Evolutionary conservation across 2,329 filamentous ascomycete species (phyloP).

Genomic region (Alternaria panax): DNA sequence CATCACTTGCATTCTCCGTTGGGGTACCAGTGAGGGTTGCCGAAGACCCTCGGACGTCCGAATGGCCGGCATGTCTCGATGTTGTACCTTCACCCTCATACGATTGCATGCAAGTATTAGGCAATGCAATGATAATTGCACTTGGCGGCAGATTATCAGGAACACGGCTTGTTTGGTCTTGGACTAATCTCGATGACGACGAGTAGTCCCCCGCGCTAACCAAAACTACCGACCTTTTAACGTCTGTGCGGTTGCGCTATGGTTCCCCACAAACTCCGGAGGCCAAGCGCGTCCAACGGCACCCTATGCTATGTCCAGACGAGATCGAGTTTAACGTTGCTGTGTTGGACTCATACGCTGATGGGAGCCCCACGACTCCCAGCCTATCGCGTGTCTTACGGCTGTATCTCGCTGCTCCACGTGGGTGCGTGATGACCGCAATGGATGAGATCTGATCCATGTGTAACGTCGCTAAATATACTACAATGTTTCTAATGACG

Average conservation of each 20-base stretch:
- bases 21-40: constrained; percentile 31
- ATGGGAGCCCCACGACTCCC: constrained; percentile 4
- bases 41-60: constrained; percentile 31
- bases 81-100: constrained; percentile 12
- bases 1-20: constrained; percentile 20
- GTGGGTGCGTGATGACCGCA: constrained; percentile 9
- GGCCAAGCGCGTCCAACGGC: constrained; percentile 26
- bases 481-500: constrained; percentile 20
- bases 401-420: constrained; percentile 7
- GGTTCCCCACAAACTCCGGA: constrained; percentile 45
- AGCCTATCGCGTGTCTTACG: constrained; percentile 2
- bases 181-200: constrained; percentile 24
- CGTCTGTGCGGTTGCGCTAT: constrained; percentile 24
- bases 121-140: constrained; percentile 23
- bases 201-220: constrained; percentile 4
- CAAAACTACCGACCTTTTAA: constrained; percentile 18
- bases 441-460: not conserved
- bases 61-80: constrained; percentile 13
- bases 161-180: constrained; percentile 14
- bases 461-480: constrained; percentile 15
- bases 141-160: constrained; percentile 20
- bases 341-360: constrained; percentile 12
- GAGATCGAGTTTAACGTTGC: constrained; percentile 15
- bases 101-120: constrained; percentile 1
- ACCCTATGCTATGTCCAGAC: constrained; percentile 14